phyloP scores from a whole-genome alignment of 192 early-diverging fungal species.

The Spinellus fusiger region DNA sequence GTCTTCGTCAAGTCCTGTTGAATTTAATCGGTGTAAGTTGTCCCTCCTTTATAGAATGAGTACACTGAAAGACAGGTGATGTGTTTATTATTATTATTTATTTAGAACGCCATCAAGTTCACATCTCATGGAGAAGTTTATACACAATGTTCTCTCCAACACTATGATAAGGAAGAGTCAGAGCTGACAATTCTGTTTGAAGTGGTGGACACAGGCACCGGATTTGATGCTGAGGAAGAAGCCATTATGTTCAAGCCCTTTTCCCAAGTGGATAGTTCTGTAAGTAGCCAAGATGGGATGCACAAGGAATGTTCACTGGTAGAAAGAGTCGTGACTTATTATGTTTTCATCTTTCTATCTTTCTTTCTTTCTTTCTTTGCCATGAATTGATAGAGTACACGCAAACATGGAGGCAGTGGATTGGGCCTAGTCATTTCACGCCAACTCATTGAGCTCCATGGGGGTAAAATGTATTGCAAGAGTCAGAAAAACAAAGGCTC shows the following conservation, averaged over 20 bases:
- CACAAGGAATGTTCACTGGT: too few species aligned
- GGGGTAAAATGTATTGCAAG: conserved; percentile 66
- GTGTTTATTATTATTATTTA: neutral
- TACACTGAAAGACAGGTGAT: neutral
- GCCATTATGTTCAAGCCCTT: conserved; percentile 76
- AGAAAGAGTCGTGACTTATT: neutral
- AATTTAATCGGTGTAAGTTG: conserved; percentile 67
- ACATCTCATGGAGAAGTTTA: conserved; percentile 66
- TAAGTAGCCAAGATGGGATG: too few species aligned
- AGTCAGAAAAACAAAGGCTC: conserved; percentile 66
- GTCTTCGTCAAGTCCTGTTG: conserved; percentile 71
- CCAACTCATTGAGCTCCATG: conserved; percentile 71
- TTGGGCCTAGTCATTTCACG: conserved; percentile 77
- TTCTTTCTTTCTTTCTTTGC: neutral
- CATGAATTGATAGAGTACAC: conserved; percentile 38
- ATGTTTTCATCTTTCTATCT: neutral
- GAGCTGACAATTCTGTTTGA: conserved; percentile 56
- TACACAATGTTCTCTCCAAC: conserved; percentile 45
- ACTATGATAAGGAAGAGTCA: conserved; percentile 16
- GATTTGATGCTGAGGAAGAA: conserved; percentile 68
- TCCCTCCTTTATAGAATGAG: neutral
- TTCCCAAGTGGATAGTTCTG: conserved; percentile 76
- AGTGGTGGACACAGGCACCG: conserved; percentile 77
- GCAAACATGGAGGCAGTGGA: conserved; percentile 83
- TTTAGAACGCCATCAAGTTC: conserved; percentile 79